Base-by-base conservation (phyloP, 2,329 filamentous ascomycete species). In the Pseudocercospora fijiensis region DNA sequence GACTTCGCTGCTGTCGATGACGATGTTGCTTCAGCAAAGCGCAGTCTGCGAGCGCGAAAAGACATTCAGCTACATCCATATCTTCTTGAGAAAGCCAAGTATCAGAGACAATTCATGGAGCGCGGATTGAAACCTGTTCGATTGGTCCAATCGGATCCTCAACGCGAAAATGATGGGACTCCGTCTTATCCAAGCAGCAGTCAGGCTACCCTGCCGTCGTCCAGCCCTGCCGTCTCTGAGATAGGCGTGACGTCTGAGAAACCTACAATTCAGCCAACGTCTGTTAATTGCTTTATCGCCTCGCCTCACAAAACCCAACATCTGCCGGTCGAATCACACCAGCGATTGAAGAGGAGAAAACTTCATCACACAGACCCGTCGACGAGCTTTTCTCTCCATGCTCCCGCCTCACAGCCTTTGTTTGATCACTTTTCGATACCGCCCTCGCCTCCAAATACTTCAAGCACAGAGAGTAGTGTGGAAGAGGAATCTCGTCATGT, bases 51-150 rank as follows among this genome's bases (percentile, higher is more conserved):
- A n/a, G 71, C 78, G 52, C 73, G 81, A 9, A 81, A 80, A 53
- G 78, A 80, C 13, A 81, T 81, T 53, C 81, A 83, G 66, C 67
- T 83, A 27, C 79, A 82, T 72, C 81, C 81, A 2, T 83, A 82
- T 64, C 69, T 78, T 22, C 67, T 81, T 22, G 81, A 83, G 56
- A 75, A 75, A 20, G 77, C 80, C 57, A 71, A 75, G 37, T 82
- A 82, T 66, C 75, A 78, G 24, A 75, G 75, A 63, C 76, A 78
- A 56, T 77, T 78, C 28, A 76, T 76, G 66, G 77, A 77, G 49
- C 72, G 78, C 60, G 81, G 81, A 2, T 67, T 82, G 11, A 77
- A 74, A 58, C 81, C 81, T 3, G 75, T 83, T 13, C 72, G 73
- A 8, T 65, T 79, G 43, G 70, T 71, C 43, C 67, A 73, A n/a